phyloP scores from a whole-genome alignment of 768 basidiomycete species.

The Imleria badia region DNA sequence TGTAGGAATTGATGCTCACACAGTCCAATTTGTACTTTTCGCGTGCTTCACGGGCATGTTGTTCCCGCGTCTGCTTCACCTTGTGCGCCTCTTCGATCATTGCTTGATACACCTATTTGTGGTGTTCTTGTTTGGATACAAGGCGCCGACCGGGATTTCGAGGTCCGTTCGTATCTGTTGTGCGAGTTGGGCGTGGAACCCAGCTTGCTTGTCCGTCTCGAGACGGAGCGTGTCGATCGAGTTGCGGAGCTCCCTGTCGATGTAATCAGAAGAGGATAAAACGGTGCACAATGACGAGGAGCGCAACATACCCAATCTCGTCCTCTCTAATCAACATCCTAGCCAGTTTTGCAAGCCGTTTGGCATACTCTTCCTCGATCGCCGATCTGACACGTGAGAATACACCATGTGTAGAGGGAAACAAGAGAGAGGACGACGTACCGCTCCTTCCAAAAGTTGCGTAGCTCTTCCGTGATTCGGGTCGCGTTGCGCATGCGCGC shows the following conservation, averaged over 20 bases:
- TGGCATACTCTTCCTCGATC: conserved; percentile 96
- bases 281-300: background rate
- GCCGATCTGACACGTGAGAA: conserved; percentile 74
- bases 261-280: conserved; percentile 4
- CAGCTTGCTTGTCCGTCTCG: conserved; percentile 84
- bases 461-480: conserved; percentile 86
- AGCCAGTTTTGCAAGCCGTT: conserved; percentile 75
- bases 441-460: conserved; percentile 93
- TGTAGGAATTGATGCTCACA: conserved; percentile 89
- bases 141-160: conserved; percentile 61
- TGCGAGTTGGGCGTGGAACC: conserved; percentile 70
- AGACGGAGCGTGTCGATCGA: conserved; percentile 75
- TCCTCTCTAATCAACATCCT: conserved; percentile 78
- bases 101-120: conserved; percentile 71
- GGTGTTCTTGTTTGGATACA: conserved; percentile 60
- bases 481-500: conserved; percentile 84
- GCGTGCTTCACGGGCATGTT: conserved; percentile 82
- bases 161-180: conserved; percentile 74
- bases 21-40: conserved; percentile 95
- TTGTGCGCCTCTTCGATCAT: conserved; percentile 90
- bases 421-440: conserved; percentile 44
- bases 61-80: conserved; percentile 82
- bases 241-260: conserved; percentile 70
- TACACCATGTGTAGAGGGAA: no score
- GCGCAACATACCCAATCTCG: conserved; percentile 81